Evolutionary conservation across 768 basidiomycete genomes (phyloP), one percentile per base, ranked within the genome.

Genomic region (Lyophyllum shimeji): DNA sequence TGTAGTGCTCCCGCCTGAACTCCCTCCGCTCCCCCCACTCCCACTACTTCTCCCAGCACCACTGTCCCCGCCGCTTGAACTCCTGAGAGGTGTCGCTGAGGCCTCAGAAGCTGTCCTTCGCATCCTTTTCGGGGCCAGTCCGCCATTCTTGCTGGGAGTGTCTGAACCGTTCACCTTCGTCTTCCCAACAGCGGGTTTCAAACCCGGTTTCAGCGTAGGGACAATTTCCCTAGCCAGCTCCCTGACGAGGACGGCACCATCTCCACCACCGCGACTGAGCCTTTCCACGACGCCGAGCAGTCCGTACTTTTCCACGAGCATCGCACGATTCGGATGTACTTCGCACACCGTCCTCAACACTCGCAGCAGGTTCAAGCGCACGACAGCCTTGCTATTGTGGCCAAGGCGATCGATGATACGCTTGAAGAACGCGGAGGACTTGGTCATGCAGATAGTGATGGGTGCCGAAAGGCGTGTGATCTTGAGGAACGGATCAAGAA

Each of bases 401-500:
- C 63, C 79, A 3, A 98, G 80, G 24, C 91, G 80, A 58, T 97
- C 95, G 58, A 93, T 82, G 57, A 97, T 82, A 11, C 93, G 87
- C 60, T 84, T 84, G 81, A 96, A 91, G 74, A 99, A 94, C 23
- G 86, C 78, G 3, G 93, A 74, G 2, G 81, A 82, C 58, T 86
- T 87, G 33, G 94, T 83, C 43, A 98, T 81, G 17, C 84, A 84
- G 23, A 92, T 82, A 1, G 91, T 87, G 34, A 98, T 69, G 1
- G 77, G 69, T 0, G 81, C 79, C 0, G 95, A 98, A 7, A 93
- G 71, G 11, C 95, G 89, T 50, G 87, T 85, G 45, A 98, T 89
- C 76, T 97, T 97, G 66, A 95, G 83, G 73, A 95, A 89, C 0
- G 93, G 92, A 50, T 95, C 93, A 7, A 98, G 84, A 21, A 99